Conservation (phyloP, 768 basidiomycete genomes). For the Boletus edulis region DNA sequence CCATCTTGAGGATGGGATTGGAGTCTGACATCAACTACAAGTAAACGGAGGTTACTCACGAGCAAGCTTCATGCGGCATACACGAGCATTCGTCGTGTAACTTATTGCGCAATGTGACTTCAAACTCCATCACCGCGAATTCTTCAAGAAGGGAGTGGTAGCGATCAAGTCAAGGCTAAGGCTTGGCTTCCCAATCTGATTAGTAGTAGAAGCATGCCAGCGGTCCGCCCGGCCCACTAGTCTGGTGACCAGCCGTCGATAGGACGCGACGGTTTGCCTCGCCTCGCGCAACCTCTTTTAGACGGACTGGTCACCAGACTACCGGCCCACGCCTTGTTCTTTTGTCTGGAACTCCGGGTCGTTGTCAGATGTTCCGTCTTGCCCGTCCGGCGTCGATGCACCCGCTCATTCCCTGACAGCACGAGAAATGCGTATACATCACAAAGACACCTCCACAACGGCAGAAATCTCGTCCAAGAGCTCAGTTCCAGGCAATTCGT, state of each 20-base stretch:
- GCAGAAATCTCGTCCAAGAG: constrained; percentile 32
- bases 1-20: constrained; percentile 52
- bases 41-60: constrained; percentile 45
- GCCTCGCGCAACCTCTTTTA: too few relatives aligned
- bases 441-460: constrained; percentile 17
- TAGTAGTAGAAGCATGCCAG: too few relatives aligned
- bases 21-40: constrained; percentile 1
- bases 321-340: too few relatives aligned
- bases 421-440: not conserved
- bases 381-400: constrained; percentile 19
- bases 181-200: not conserved
- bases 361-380: constrained; percentile 20
- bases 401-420: constrained; percentile 1
- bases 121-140: constrained; percentile 61
- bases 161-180: too few relatives aligned
- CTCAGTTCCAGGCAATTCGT: constrained; percentile 32
- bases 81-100: constrained; percentile 76
- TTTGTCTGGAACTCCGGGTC: too few relatives aligned
- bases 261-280: too few relatives aligned
- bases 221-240: constrained; percentile 23
- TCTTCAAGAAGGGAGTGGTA: not conserved
- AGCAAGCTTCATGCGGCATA: constrained; percentile 79
- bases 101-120: constrained; percentile 82
- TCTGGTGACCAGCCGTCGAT: too few relatives aligned
- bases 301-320: too few relatives aligned